Conservation (phyloP, 176 grass and related monocot genomes). For the Ananas comosus region DNA sequence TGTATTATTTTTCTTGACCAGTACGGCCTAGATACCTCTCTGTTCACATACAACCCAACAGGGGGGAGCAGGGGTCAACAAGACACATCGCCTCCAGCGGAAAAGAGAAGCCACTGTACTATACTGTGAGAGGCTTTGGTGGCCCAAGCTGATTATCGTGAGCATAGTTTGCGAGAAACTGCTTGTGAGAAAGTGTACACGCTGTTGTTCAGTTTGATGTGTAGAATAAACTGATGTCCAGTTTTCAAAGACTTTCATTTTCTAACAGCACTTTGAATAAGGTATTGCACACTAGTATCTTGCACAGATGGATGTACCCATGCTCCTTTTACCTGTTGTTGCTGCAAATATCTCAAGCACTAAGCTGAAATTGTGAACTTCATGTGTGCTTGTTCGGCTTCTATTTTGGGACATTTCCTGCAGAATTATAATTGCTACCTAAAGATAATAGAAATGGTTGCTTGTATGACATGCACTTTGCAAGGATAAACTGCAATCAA, state of each 20-base stretch:
- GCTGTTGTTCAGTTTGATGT: neutral
- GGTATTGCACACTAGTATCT: neutral
- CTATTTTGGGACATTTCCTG: too few relatives aligned
- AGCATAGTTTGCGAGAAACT: slow-evolving; percentile 1
- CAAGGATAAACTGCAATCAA: too few relatives aligned
- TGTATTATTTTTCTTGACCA: slow-evolving; percentile 22
- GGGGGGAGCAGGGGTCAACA: slow-evolving; percentile 66
- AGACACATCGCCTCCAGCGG: slow-evolving; percentile 29
- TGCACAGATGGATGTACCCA: neutral
- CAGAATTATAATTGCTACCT: too few relatives aligned
- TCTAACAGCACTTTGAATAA: neutral
- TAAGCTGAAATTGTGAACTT: too few relatives aligned
- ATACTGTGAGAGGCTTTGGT: slow-evolving; percentile 46
- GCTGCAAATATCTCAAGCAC: too few relatives aligned
- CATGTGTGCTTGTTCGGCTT: too few relatives aligned
- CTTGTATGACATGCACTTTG: too few relatives aligned
- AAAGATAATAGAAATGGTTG: too few relatives aligned
- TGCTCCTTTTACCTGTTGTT: too few relatives aligned
- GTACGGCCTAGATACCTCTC: slow-evolving; percentile 86
- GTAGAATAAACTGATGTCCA: neutral
- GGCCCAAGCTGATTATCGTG: neutral
- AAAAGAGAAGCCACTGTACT: slow-evolving; percentile 61
- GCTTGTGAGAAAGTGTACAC: neutral
- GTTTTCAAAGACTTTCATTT: neutral
- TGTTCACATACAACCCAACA: slow-evolving; percentile 84